A percentile compares a stretch with the other conserved stretches of the same genome.
Evolutionary conservation across 2,329 filamentous ascomycete species (phyloP).

Genomic region (Botrytis fabae): DNA sequence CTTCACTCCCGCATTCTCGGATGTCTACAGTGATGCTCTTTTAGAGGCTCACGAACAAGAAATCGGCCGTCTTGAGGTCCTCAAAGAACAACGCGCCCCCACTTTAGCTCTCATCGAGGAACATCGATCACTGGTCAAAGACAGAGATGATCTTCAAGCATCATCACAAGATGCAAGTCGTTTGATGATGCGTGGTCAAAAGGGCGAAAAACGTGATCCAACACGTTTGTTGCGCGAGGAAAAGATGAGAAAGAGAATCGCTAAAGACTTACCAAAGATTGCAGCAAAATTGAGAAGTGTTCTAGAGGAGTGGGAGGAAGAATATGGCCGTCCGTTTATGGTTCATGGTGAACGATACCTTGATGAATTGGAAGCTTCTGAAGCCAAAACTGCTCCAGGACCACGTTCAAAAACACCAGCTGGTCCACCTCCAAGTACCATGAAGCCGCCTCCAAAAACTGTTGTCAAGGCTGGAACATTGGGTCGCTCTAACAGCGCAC

Average conservation of each 20-base stretch:
- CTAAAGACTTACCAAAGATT: conserved; percentile 93
- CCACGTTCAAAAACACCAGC: conserved; percentile 76
- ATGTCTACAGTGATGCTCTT: conserved; percentile 94
- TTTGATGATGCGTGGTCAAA: conserved; percentile 85
- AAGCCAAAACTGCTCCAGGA: conserved; percentile 59
- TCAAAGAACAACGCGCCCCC: conserved; percentile 85
- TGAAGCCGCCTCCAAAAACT: conserved; percentile 27
- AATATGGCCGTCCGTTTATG: conserved; percentile 89
- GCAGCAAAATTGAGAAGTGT: conserved; percentile 77
- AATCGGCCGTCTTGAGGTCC: conserved; percentile 74
- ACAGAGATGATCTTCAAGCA: conserved; percentile 82
- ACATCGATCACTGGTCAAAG: conserved; percentile 78
- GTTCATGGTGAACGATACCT: conserved; percentile 92
- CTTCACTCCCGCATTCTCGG: conserved; percentile 94
- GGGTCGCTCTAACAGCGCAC: conserved; percentile 36
- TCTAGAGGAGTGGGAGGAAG: conserved; percentile 88
- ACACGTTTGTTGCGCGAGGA: conserved; percentile 92
- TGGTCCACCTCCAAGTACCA: conserved; percentile 53
- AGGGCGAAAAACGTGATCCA: conserved; percentile 91
- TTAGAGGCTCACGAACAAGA: conserved; percentile 94
- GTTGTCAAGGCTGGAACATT: conserved; percentile 34
- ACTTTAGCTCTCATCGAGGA: conserved; percentile 79
- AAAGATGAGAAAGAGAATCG: conserved; percentile 97
- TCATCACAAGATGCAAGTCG: conserved; percentile 95
- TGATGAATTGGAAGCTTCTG: conserved; percentile 71